Conservation (phyloP, 1,139 yeast genomes). For the Geotrichum aggregatum region DNA sequence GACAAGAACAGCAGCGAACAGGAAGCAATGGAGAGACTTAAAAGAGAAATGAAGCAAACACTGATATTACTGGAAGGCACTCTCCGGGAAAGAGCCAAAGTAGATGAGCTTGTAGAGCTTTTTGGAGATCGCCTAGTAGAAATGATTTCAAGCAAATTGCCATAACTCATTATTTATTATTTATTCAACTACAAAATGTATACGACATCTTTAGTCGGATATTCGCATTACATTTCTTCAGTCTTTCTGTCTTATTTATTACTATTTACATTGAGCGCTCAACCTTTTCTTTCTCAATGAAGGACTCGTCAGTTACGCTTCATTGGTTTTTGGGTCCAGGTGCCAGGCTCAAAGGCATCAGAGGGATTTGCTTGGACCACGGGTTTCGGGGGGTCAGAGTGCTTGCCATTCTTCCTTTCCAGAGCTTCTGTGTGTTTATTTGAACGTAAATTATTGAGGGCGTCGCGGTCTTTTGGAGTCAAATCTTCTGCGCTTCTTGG, state of each 20-base stretch:
- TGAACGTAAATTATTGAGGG: not conserved
- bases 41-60: conserved; percentile 27
- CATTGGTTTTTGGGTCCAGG: conserved; percentile 18
- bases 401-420: conserved; percentile 4
- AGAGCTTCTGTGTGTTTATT: not conserved
- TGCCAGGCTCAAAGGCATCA: conserved; percentile 19
- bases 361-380: conserved; percentile 19
- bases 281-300: too few species aligned
- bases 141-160: conserved; percentile 4
- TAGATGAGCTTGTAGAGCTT: conserved; percentile 18
- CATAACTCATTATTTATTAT: not conserved
- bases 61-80: conserved; percentile 24
- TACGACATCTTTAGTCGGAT: not conserved
- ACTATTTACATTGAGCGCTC: not conserved
- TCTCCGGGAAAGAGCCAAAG: conserved; percentile 15
- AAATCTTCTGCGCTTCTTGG: conserved; percentile 6
- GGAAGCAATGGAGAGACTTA: conserved; percentile 23
- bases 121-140: conserved; percentile 14
- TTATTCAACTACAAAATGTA: not conserved
- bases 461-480: not conserved
- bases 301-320: conserved; percentile 11
- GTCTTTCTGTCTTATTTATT: not conserved
- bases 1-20: conserved; percentile 14
- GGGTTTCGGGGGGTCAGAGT: conserved; percentile 10
- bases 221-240: not conserved